Conservation (phyloP, 768 basidiomycete genomes). For the Hygrophoropsis aurantiaca region DNA sequence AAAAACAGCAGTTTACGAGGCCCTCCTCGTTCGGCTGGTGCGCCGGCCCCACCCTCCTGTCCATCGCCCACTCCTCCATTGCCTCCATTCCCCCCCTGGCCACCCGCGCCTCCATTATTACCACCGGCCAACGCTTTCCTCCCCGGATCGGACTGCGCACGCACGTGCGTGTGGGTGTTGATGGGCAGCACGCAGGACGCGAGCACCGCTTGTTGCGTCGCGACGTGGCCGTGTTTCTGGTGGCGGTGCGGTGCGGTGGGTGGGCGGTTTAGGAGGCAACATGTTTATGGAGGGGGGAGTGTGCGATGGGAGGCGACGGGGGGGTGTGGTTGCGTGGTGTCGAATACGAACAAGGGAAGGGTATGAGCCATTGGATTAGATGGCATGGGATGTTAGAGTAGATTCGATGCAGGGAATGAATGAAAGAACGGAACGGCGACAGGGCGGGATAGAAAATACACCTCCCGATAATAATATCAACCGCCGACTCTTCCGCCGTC, state of each 20-base stretch:
- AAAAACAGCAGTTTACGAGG: slow-evolving; percentile 85
- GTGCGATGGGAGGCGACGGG: not conserved
- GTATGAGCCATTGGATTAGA: too few species aligned
- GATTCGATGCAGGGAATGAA: not conserved
- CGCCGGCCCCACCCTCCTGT: slow-evolving; percentile 22
- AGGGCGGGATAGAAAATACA: slow-evolving; percentile 31
- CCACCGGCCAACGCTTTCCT: slow-evolving; percentile 4
- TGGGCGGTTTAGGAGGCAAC: not conserved
- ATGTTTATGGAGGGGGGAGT: not conserved
- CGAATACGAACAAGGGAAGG: too few species aligned
- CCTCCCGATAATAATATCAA: slow-evolving; percentile 99
- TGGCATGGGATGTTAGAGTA: too few species aligned
- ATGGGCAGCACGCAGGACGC: slow-evolving; percentile 82
- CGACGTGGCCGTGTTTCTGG: slow-evolving; percentile 93
- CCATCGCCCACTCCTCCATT: slow-evolving; percentile 32
- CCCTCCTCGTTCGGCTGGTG: slow-evolving; percentile 66
- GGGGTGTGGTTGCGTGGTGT: not conserved
- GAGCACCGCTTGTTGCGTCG: slow-evolving; percentile 88
- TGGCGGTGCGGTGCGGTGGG: not conserved
- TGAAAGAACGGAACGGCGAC: slow-evolving; percentile 1
- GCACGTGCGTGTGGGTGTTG: slow-evolving; percentile 34
- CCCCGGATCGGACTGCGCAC: slow-evolving; percentile 14
- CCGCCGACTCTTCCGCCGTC: slow-evolving; percentile 96
- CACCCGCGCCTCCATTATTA: slow-evolving; percentile 3
- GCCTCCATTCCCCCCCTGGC: slow-evolving; percentile 7